Base-by-base conservation (phyloP, 345 rosid genomes). In the Anastatica hierochuntica region DNA sequence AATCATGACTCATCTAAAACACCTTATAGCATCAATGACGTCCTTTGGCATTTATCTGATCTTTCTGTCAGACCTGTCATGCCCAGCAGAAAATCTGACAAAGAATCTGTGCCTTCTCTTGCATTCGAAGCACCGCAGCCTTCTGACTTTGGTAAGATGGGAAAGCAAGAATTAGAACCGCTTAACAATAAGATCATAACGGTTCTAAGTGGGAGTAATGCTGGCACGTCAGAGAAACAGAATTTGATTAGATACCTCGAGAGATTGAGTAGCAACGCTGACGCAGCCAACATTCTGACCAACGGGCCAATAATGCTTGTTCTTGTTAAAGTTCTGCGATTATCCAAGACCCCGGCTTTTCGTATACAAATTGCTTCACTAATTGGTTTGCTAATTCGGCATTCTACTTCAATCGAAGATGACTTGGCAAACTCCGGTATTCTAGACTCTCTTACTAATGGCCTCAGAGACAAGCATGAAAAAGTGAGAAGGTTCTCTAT, bases 31-130 rank as follows among this genome's bases (percentile, higher is more conserved):
- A 72, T 85, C 37, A 79, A 77, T 24, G 70, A 88, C 58, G 76
- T 83, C 64, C 56, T 88, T 53, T 88, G 98, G 98, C 98, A 92
- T 75, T 73, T 82, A 54, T 84, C 97, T 46, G 98, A 92, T 72
- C 94, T 88, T 56, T 78, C 97, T 13, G 94, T 92, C 49, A 81
- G 98, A 66, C 98, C 98, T 4, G 98, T 92, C 53, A 83, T 92
- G 96, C 98, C 98, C 37, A 81, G 84, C 70, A 83, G 81, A 66
- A 92, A 88, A 79, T 79, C 86, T 58, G 90, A 85, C 60, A 92
- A 80, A 79, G 88, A 76, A 46, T 63, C 48, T 44, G 59, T 73
- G 56, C 94, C 86, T 49, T 78, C 94, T 33, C 86, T 88, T 52
- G 81, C 94, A 26, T 88, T 92, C 48, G 94, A 85, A 72, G 77